Percentiles rank a stretch among this genome's conserved stretches.
Evolutionary conservation across 129 eudicot species (phyloP).

Genomic region (sunflower (Helianthus annuus)): HanXRQr2.0-SUNRISE NC_035440.2:108730915-108731414

Average conservation of each 20-base stretch:
- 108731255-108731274: conserved; percentile 73
- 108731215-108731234: conserved; percentile 76
- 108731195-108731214: conserved; percentile 95
- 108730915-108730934: no score
- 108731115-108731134: background rate
- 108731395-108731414: conserved; percentile 67
- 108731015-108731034: no score
- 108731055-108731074: no score
- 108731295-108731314: conserved; percentile 76
- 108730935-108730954: no score
- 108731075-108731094: background rate
- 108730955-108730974: no score
- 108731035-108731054: no score
- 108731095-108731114: background rate
- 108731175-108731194: conserved; percentile 2
- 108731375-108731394: conserved; percentile 39
- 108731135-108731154: background rate
- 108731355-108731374: conserved; percentile 74
- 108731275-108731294: conserved; percentile 99
- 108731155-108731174: background rate
- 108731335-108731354: conserved; percentile 85
- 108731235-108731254: conserved; percentile 47
- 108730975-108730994: no score
- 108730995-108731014: no score
- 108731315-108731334: conserved; percentile 61